These are phyloP conservation scores for Lactarius indigo DNA, from an alignment of 768 basidiomycete species.

Conservation along the genomic window DNA sequence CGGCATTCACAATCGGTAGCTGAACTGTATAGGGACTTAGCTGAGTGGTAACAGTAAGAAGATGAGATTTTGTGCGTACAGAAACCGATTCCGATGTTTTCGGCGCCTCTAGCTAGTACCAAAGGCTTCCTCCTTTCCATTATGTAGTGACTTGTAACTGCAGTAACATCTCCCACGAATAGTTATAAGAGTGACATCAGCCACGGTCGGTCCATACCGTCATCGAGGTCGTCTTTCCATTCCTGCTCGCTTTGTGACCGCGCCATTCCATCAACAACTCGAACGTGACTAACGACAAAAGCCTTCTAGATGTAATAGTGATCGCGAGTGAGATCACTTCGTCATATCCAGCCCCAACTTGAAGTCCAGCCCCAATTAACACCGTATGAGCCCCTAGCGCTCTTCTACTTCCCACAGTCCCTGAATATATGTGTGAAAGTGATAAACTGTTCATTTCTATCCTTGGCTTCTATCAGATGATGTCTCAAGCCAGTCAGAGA, in stretches of 20 bases:
- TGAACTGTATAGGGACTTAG: too few species aligned
- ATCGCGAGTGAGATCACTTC: neutral
- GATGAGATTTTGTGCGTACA: too few species aligned
- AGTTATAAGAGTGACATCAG: neutral
- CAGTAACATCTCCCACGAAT: neutral
- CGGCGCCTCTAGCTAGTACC: neutral
- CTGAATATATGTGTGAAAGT: constrained; percentile 1
- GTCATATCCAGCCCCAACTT: neutral
- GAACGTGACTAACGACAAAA: neutral
- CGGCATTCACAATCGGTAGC: too few species aligned
- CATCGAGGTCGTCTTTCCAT: neutral
- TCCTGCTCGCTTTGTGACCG: neutral
- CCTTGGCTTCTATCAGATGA: neutral
- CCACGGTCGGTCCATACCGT: neutral
- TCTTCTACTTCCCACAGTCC: neutral
- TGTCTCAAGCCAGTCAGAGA: neutral
- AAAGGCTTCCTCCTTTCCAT: neutral
- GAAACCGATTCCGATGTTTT: too few species aligned
- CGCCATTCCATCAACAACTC: neutral
- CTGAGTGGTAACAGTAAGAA: too few species aligned
- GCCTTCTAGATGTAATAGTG: neutral
- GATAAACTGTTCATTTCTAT: neutral
- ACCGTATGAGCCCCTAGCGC: neutral
- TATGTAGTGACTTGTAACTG: neutral
- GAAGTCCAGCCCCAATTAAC: neutral